A percentile compares a stretch with the other conserved stretches of the same genome.
These are phyloP conservation scores for Fusarium sp. DNA, from an alignment of 2,329 filamentous ascomycete genomes.

Conservation along the genomic window DNA sequence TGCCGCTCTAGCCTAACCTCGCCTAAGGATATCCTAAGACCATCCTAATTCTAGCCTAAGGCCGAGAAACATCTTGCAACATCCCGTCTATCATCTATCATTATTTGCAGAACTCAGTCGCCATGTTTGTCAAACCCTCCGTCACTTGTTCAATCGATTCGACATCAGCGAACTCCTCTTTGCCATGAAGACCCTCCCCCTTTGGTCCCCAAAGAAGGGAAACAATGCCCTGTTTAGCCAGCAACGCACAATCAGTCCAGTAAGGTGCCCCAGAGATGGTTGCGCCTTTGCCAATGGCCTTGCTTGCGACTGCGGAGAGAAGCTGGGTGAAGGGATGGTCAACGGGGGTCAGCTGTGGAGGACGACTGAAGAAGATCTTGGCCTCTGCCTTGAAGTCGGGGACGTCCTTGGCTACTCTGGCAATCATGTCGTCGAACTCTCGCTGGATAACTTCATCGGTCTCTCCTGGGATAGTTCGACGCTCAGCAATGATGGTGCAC, in stretches of 20 bases:
- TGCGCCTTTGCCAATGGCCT: conserved; percentile 43
- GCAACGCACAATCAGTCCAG: conserved; percentile 64
- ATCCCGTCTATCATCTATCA: too few relatives aligned
- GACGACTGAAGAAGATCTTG: conserved; percentile 54
- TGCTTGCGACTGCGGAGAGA: conserved; percentile 43
- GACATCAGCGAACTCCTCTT: conserved; percentile 61
- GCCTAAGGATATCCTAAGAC: too few relatives aligned
- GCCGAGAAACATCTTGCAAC: too few relatives aligned
- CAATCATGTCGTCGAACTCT: conserved; percentile 54
- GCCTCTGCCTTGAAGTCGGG: conserved; percentile 55
- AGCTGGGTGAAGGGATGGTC: conserved; percentile 56
- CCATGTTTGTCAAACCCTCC: conserved; percentile 42
- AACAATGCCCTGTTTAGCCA: conserved; percentile 58
- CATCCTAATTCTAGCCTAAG: too few relatives aligned
- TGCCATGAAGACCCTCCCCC: conserved; percentile 61
- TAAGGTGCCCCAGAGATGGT: conserved; percentile 49
- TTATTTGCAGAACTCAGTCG: conserved; percentile 47
- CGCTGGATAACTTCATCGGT: conserved; percentile 49
- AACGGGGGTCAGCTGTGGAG: conserved; percentile 53
- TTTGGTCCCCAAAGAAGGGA: conserved; percentile 59
- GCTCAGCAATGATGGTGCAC: conserved; percentile 61
- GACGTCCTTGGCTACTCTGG: conserved; percentile 46
- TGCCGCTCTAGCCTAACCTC: too few relatives aligned
- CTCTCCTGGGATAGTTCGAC: conserved; percentile 60
- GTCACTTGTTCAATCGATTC: conserved; percentile 54